Percentiles rank a stretch among this genome's conserved stretches.
Conservation (phyloP, 2,329 filamentous ascomycete species). For the Cordyceps javanica region DNA sequence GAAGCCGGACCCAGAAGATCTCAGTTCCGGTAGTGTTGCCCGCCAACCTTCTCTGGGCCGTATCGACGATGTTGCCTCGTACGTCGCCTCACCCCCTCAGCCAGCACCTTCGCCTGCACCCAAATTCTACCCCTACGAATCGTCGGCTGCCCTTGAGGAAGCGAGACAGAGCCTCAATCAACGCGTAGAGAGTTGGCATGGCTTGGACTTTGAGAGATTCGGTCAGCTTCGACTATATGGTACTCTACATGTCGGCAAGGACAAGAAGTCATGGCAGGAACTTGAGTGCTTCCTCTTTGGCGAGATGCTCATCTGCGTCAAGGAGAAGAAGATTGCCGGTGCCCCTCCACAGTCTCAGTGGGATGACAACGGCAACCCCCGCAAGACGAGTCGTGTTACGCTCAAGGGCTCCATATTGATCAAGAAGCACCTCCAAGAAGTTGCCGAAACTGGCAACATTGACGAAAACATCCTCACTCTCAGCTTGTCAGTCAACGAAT, state of each 20-base stretch:
- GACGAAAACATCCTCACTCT: constrained; percentile 85
- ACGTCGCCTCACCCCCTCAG: constrained; percentile 54
- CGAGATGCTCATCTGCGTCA: constrained; percentile 99
- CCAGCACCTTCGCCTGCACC: constrained; percentile 39
- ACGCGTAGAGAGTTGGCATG: constrained; percentile 98
- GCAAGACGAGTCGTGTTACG: constrained; percentile 71
- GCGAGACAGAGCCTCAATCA: constrained; percentile 78
- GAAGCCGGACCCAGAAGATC: constrained; percentile 76
- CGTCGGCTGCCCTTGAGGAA: constrained; percentile 69
- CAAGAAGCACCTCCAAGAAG: constrained; percentile 93
- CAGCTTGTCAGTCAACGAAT: constrained; percentile 82
- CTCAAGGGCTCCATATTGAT: constrained; percentile 97
- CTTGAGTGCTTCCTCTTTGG: constrained; percentile 94
- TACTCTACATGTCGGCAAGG: constrained; percentile 88
- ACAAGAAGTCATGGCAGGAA: constrained; percentile 95
- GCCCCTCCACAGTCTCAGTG: constrained; percentile 50
- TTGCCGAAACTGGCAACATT: constrained; percentile 60
- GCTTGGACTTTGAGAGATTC: constrained; percentile 85
- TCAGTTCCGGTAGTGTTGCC: constrained; percentile 48
- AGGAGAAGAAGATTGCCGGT: constrained; percentile 73
- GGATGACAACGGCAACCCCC: constrained; percentile 52
- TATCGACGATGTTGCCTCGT: constrained; percentile 48
- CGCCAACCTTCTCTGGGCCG: constrained; percentile 34
- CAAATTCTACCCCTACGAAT: constrained; percentile 65
- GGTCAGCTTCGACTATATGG: constrained; percentile 87